These are phyloP conservation scores for Neonectria punicea DNA, from an alignment of 2,329 filamentous ascomycete genomes.

Conservation along the genomic window DNA sequence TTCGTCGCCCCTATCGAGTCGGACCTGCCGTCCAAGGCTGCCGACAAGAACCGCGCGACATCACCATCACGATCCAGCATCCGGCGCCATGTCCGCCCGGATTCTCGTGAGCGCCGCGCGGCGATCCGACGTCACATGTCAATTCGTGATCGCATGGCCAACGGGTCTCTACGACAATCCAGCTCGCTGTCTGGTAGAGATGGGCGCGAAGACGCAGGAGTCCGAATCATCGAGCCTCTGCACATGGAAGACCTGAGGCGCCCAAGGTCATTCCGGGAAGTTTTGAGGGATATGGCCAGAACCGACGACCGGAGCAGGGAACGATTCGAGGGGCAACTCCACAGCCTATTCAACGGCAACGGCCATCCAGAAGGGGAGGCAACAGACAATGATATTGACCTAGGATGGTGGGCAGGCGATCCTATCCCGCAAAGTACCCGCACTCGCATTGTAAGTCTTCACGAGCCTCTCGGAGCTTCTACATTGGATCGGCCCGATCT, in stretches of 20 bases:
- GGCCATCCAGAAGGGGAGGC: slow-evolving; percentile 28
- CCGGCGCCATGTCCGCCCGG: slow-evolving; percentile 49
- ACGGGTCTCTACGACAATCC: slow-evolving; percentile 21
- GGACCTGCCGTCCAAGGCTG: slow-evolving; percentile 51
- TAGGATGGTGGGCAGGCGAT: slow-evolving; percentile 42
- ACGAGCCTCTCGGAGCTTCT: neutral
- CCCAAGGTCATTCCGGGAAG: slow-evolving; percentile 39
- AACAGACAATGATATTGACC: slow-evolving; percentile 20
- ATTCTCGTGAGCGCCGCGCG: slow-evolving; percentile 48
- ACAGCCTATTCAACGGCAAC: slow-evolving; percentile 35
- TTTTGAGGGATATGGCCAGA: slow-evolving; percentile 41
- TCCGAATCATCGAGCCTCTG: neutral
- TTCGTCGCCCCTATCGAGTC: slow-evolving; percentile 60
- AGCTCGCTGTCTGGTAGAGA: slow-evolving; percentile 20
- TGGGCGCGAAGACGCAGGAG: slow-evolving; percentile 6
- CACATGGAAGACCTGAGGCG: slow-evolving; percentile 10
- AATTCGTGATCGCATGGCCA: slow-evolving; percentile 38
- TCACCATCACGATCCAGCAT: slow-evolving; percentile 54
- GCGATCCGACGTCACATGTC: slow-evolving; percentile 43
- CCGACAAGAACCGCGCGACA: slow-evolving; percentile 43
- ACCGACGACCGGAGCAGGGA: slow-evolving; percentile 40
- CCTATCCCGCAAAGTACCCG: slow-evolving; percentile 31
- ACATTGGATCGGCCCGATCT: neutral
- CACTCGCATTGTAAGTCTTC: slow-evolving; percentile 37
- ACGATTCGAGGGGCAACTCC: slow-evolving; percentile 43